Percentiles rank a stretch among this genome's conserved stretches.
phyloP scores from a whole-genome alignment of 495 filamentous ascomycete species.

The Neurospora sp. region DNA sequence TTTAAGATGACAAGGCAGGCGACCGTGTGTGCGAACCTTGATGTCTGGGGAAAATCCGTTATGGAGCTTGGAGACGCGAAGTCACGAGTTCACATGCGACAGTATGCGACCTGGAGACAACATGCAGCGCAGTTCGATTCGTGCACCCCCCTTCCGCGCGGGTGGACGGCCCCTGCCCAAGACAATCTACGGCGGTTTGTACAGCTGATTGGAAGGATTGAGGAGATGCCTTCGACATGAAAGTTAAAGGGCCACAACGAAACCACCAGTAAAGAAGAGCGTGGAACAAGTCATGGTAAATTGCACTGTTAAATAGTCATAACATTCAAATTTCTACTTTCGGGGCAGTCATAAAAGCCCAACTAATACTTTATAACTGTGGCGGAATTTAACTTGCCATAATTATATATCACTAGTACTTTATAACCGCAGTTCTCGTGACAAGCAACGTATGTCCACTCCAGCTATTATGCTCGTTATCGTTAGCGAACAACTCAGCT shows the following conservation, averaged over 20 bases:
- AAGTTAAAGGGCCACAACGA: no score
- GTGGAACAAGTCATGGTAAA: neutral
- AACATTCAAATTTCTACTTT: no score
- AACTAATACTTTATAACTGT: no score
- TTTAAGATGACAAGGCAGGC: neutral
- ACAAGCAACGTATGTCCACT: neutral
- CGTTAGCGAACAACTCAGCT: neutral
- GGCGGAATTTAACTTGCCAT: no score
- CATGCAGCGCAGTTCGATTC: neutral
- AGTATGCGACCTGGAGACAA: neutral
- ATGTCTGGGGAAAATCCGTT: neutral
- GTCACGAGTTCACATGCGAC: neutral
- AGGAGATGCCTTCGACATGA: neutral
- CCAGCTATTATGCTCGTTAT: neutral
- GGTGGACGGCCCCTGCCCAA: neutral
- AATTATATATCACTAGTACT: fast-evolving
- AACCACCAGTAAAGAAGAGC: neutral
- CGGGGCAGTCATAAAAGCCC: no score
- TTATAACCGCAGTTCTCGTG: neutral
- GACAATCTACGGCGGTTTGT: neutral
- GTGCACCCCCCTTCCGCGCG: neutral
- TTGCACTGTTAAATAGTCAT: no score
- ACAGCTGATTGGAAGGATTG: neutral
- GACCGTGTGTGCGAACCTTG: neutral
- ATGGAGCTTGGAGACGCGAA: neutral